phyloP scores from a whole-genome alignment of 345 rosid genomes.

The Eucalyptus brandiana region DNA sequence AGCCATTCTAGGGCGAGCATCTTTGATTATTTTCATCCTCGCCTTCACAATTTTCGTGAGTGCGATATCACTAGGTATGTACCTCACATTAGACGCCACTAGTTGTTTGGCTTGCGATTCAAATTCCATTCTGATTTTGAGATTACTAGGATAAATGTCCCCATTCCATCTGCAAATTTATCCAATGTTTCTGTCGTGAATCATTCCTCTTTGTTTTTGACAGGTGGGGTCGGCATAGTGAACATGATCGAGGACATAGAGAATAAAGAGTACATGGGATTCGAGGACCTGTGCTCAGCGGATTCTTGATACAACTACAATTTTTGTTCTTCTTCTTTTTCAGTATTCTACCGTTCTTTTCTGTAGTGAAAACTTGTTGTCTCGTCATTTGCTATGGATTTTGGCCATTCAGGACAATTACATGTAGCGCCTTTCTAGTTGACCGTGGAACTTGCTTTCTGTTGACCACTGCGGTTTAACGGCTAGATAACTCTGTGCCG shows the following conservation, averaged over 20 bases:
- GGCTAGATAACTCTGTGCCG: not conserved
- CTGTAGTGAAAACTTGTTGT: not conserved
- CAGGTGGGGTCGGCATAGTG: conserved; percentile 28
- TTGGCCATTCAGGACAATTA: not conserved
- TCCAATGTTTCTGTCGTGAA: not conserved
- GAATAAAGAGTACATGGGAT: conserved; percentile 24
- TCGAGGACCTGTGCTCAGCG: conserved; percentile 13
- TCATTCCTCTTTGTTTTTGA: not conserved
- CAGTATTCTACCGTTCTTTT: not conserved
- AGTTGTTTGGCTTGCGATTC: not conserved
- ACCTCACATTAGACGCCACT: not conserved
- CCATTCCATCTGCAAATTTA: not conserved
- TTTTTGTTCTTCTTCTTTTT: not conserved
- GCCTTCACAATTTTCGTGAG: conserved; percentile 18
- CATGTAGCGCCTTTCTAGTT: not conserved
- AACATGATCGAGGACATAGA: conserved; percentile 9
- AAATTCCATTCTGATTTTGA: not conserved
- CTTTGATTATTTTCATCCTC: conserved; percentile 22
- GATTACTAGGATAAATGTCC: not conserved
- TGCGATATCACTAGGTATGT: conserved; percentile 17
- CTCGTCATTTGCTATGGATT: not conserved
- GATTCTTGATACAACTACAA: not conserved
- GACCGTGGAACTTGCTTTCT: not conserved
- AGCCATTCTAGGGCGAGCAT: conserved; percentile 14
- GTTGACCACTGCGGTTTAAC: not conserved